Evolutionary conservation across 2,329 filamentous ascomycete genomes (phyloP), one percentile per base, ranked within the genome.

Genomic region (Exophiala sideris): DNA sequence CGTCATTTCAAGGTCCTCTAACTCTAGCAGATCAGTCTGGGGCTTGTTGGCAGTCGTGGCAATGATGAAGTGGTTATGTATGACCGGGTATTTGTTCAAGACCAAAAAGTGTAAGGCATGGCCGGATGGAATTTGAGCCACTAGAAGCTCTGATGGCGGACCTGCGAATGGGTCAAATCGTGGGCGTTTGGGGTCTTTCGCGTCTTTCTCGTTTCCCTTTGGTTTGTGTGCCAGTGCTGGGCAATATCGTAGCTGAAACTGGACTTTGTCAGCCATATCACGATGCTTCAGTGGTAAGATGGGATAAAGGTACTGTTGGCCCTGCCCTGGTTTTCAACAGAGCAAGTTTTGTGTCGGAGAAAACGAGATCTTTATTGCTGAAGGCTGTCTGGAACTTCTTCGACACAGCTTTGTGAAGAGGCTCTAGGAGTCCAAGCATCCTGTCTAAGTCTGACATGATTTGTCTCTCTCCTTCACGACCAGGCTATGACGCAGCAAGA

Each of bases 241-340:
- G 52, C 75, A 78, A 56, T 76, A 77, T 54, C 75, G 71, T 8
- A 77, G 66, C 70, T 77, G 74, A 52, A 73, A 76, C 75, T 77
- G 48, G 35, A 11, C 12, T 39, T 4, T 12, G 21, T 44, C 20
- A 44, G 41, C 18, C 21, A 12, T 21, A 20, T n/a, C 9, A 24
- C 20, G 24, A 20, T 41, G 9, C 21, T 21, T 12, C 14, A 16
- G 24, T 3, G 21, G 40, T 10, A 10, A n/a, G 8, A 12, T 21
- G 33, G 8, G 12, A 34, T 24, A 14, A 18, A 57, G 54, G 57
- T 50, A 64, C 60, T 9, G 58, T 39, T n/a, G 61, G 40, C 18
- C 51, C 56, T 20, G 48, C 24, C 35, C 40, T 45, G 10, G 51
- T 48, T 10, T 48, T 45, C 14, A 65, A 41, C 24, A 57, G 40